Evolutionary conservation across 2,329 filamentous ascomycete species (phyloP).

Genomic region (Didymella sp.): DNA sequence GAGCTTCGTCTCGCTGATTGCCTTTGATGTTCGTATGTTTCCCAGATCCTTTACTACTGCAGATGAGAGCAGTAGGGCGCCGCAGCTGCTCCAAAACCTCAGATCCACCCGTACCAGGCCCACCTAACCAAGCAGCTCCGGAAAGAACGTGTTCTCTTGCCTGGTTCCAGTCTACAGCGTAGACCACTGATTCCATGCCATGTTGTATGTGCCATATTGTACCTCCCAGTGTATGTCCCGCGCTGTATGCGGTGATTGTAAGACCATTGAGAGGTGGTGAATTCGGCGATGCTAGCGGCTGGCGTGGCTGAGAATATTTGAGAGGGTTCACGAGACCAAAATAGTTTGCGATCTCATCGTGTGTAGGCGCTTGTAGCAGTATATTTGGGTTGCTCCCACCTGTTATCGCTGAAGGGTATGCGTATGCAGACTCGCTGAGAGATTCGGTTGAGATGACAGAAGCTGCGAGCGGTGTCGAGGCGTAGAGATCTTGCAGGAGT

Average conservation of each 20-base stretch:
- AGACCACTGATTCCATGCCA: conserved; percentile 94
- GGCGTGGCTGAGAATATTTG: conserved; percentile 96
- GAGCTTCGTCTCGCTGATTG: conserved; percentile 81
- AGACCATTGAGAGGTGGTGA: conserved; percentile 89
- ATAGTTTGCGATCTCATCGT: conserved; percentile 89
- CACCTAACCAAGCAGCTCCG: conserved; percentile 91
- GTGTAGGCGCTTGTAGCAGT: conserved; percentile 72
- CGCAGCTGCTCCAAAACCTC: conserved; percentile 93
- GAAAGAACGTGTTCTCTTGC: conserved; percentile 94
- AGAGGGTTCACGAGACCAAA: conserved; percentile 89
- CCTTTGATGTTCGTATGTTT: conserved; percentile 74
- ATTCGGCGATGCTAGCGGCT: conserved; percentile 84
- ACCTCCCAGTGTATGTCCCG: conserved; percentile 92
- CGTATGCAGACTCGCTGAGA: conserved; percentile 69
- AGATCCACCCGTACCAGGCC: conserved; percentile 77
- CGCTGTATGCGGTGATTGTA: conserved; percentile 95
- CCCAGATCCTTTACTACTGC: conserved; percentile 83
- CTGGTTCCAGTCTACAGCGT: conserved; percentile 98
- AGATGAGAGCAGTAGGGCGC: conserved; percentile 92
- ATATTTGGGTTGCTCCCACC: conserved; percentile 56
- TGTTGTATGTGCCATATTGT: conserved; percentile 99
- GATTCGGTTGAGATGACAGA: conserved; percentile 78
- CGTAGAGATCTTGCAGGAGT: conserved; percentile 88
- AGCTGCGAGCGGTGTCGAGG: conserved; percentile 84
- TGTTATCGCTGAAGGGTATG: conserved; percentile 61